Percentiles rank a stretch among this genome's conserved stretches.
Conservation (phyloP, 164 flowering plant species). For the Piper betle region DNA sequence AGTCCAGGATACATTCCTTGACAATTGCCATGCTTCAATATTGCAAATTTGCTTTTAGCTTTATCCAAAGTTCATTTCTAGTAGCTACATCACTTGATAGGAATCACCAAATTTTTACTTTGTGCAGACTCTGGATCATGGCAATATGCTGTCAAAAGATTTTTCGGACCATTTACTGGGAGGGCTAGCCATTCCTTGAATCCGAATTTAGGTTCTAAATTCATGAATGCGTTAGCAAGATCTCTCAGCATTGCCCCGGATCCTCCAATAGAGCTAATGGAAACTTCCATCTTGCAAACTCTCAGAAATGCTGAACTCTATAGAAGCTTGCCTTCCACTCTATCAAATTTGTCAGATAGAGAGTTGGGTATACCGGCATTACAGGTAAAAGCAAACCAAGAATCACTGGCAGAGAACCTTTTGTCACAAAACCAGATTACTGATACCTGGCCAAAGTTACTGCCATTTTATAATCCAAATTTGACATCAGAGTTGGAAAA, state of each 20-base stretch:
- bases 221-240: conserved; percentile 47
- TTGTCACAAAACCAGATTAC: conserved; percentile 19
- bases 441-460: conserved; percentile 13
- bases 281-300: conserved; percentile 1
- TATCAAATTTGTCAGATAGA: conserved; percentile 11
- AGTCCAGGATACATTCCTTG: not conserved
- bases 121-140: conserved; percentile 44
- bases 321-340: conserved; percentile 19
- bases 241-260: conserved; percentile 17
- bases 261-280: not conserved
- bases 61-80: not conserved
- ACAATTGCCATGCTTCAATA: too few species aligned
- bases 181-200: conserved; percentile 25
- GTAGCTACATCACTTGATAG: too few species aligned
- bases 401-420: conserved; percentile 18
- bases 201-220: conserved; percentile 43
- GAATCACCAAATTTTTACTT: not conserved
- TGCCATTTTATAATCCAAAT: conserved; percentile 10
- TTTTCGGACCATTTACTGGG: conserved; percentile 36
- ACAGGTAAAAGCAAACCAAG: conserved; percentile 9
- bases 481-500: conserved; percentile 10
- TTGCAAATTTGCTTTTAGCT: not conserved
- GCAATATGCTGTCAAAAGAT: conserved; percentile 52
- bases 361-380: not conserved
- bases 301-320: conserved; percentile 5